Percentiles rank a stretch among this genome's conserved stretches.
phyloP scores from a whole-genome alignment of 2,329 filamentous ascomycete species.

The Botryotinia globosa region DNA sequence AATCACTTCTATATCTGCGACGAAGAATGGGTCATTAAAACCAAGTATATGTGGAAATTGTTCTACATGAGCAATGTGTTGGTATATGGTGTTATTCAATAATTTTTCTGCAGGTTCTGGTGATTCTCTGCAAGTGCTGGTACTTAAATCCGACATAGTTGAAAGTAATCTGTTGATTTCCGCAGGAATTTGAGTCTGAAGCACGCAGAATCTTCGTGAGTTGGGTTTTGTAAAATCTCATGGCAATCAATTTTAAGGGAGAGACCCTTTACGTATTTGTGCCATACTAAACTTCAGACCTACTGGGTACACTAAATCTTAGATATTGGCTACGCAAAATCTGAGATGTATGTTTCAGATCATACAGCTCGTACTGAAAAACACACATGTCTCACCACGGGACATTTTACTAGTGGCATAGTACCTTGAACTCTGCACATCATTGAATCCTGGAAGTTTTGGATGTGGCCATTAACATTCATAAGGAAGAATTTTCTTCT shows the following conservation, averaged over 20 bases:
- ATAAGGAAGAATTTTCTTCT: neutral
- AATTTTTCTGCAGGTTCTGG: neutral
- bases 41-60: neutral
- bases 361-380: neutral
- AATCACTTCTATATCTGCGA: neutral
- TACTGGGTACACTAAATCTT: neutral
- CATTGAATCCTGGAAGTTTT: neutral
- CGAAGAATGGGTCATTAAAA: neutral
- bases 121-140: neutral
- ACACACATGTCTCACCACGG: neutral
- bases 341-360: neutral
- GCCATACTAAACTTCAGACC: neutral
- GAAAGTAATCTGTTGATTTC: neutral
- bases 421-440: neutral
- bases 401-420: neutral
- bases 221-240: neutral
- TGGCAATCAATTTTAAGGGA: neutral
- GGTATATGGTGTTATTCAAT: neutral
- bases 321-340: neutral
- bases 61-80: neutral
- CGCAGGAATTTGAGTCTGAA: neutral
- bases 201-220: neutral
- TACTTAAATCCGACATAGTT: neutral
- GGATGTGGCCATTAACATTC: neutral
- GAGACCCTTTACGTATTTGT: neutral